Conservation (phyloP, 352 stramenopile genomes). For the Pythium sukuiense region DNA sequence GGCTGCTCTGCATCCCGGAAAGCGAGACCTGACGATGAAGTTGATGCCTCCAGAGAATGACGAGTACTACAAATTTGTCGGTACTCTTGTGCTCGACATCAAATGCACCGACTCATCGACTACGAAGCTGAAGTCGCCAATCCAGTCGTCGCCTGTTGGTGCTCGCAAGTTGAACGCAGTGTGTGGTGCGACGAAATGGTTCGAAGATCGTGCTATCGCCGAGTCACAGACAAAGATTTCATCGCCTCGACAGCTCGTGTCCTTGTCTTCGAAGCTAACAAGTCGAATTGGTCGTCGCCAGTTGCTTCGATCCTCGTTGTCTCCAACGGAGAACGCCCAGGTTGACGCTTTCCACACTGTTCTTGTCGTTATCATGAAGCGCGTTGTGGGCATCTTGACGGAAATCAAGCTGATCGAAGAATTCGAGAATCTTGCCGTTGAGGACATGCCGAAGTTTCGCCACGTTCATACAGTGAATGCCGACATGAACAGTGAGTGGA, state of each 20-base stretch:
- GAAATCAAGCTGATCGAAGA: slow-evolving; percentile 66
- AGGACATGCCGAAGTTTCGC: slow-evolving; percentile 54
- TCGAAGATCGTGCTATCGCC: slow-evolving; percentile 1
- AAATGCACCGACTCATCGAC: slow-evolving; percentile 22
- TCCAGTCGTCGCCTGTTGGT: neutral
- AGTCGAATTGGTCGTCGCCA: slow-evolving; percentile 50
- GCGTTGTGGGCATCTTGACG: slow-evolving; percentile 45
- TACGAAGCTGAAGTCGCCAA: slow-evolving; percentile 9
- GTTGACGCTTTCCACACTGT: slow-evolving; percentile 60
- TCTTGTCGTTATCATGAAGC: slow-evolving; percentile 53
- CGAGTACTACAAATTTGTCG: slow-evolving; percentile 60
- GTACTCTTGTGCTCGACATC: slow-evolving; percentile 42
- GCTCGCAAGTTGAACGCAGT: slow-evolving; percentile 7
- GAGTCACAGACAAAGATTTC: slow-evolving; percentile 11
- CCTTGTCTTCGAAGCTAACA: neutral
- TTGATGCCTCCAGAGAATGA: slow-evolving; percentile 39
- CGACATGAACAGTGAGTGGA: slow-evolving; percentile 45
- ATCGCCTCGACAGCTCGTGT: neutral
- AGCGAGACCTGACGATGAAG: slow-evolving; percentile 40
- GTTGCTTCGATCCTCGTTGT: slow-evolving; percentile 48
- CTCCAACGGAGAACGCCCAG: slow-evolving; percentile 58
- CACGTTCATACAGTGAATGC: slow-evolving; percentile 53
- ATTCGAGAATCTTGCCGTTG: slow-evolving; percentile 46
- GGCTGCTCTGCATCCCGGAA: slow-evolving; percentile 33
- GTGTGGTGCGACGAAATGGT: slow-evolving; percentile 24